A percentile compares a stretch with the other conserved stretches of the same genome.
phyloP scores from a whole-genome alignment of 768 basidiomycete species.

The Tricholoma sp. region DNA sequence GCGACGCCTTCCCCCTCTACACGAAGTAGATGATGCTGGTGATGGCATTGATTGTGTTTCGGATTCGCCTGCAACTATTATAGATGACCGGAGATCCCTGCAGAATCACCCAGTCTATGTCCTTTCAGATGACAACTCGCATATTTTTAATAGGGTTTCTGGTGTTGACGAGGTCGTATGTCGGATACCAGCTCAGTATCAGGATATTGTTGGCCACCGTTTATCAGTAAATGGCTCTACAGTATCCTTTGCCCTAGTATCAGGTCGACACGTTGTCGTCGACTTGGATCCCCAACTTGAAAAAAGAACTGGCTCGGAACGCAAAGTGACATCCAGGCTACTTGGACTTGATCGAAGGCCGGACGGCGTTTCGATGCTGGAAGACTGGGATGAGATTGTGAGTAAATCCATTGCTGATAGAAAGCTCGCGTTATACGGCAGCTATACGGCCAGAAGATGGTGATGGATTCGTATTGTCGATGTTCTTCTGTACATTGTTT shows the following conservation, averaged over 20 bases:
- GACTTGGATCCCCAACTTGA: background rate
- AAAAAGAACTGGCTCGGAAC: too few relatives aligned
- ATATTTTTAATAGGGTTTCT: background rate
- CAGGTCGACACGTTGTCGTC: background rate
- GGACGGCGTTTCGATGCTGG: background rate
- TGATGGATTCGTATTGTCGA: too few relatives aligned
- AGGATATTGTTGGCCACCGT: background rate
- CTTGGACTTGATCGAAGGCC: too few relatives aligned
- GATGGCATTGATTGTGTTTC: too few relatives aligned
- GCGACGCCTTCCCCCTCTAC: background rate
- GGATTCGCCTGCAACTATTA: too few relatives aligned
- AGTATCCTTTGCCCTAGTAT: background rate
- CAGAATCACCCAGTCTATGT: background rate
- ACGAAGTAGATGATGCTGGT: background rate
- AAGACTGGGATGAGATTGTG: background rate
- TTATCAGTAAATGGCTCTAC: background rate
- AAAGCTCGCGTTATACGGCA: background rate
- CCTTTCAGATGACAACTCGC: background rate
- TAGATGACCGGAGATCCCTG: background rate
- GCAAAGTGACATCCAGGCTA: too few relatives aligned
- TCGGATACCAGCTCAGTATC: background rate
- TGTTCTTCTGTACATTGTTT: too few relatives aligned
- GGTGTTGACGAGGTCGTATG: background rate
- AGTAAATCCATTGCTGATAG: background rate
- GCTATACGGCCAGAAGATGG: background rate